Evolutionary conservation across 2,329 filamentous ascomycete genomes (phyloP), one percentile per base, ranked within the genome.

Genomic region (Sclerotinia trifoliorum): DNA sequence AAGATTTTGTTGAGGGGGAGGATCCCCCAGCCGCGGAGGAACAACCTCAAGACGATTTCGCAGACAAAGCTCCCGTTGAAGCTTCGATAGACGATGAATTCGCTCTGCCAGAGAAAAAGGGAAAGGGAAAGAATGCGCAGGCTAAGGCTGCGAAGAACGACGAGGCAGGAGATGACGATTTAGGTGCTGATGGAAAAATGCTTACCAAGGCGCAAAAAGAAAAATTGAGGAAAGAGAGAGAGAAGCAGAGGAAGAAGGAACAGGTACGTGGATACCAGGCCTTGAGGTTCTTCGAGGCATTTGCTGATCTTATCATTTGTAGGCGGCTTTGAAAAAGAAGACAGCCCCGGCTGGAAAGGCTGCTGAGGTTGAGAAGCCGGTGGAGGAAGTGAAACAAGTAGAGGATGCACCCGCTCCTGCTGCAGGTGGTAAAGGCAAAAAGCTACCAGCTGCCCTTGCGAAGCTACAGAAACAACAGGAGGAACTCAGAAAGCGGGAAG

Each of bases 181-280:
- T 81, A 15, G 86, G 79, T 10, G 84, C 83, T 5, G 83, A 83
- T 69, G 90, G 90, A 56, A 86, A 88, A 67, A 85, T 98, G 61
- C 88, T 98, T 82, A 96, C 93, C 51, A 99, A 98, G 86, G 95
- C 96, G 69, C 94, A 99, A 83, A 99, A 99, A 83, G 95, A 99
- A 80, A 96, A 93, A 81, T 85, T 94, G 77, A 98, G 94, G 86
- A 99, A 97, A 83, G 95, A 99, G 83, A 89, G 93, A 70, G 95
- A 99, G 83, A 99, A 99, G 88, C 92, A 95, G 82, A 86, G 94
- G 74, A 99, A 99, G 83, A 99, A 94, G 88, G 95, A 99, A 81
- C 91, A 98, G 87, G 93, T 95, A 79, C 68, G 83, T 78, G 13
- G 4, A 51, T 63, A 56, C 17, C 44, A 32, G 51, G 11, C 1